Conservation (phyloP, 768 basidiomycete species). For the Rhizopogon vesiculosus region DNA sequence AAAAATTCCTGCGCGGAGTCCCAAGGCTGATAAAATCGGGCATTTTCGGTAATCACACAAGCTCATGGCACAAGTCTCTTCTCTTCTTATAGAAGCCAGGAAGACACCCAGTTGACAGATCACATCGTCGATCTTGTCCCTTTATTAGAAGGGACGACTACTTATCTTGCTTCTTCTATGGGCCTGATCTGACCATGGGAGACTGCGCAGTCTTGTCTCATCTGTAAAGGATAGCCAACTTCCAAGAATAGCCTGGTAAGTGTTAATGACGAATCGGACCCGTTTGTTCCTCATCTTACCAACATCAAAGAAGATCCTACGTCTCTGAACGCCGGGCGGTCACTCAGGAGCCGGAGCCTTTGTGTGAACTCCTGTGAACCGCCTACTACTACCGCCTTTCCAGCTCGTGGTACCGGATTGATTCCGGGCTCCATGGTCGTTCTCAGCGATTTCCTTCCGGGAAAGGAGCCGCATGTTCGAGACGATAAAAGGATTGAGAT, state of each 20-base stretch:
- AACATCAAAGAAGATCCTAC: not conserved
- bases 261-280: constrained; percentile 7
- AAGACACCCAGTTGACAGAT: too few relatives aligned
- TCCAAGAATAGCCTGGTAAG: too few relatives aligned
- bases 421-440: constrained; percentile 12
- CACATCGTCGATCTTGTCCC: too few relatives aligned
- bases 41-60: too few relatives aligned
- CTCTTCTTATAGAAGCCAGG: too few relatives aligned
- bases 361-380: constrained; percentile 5
- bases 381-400: not conserved
- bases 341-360: constrained; percentile 9
- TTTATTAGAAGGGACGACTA: too few relatives aligned
- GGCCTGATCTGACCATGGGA: too few relatives aligned
- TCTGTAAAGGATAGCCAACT: too few relatives aligned
- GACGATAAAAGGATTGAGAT: constrained; percentile 19
- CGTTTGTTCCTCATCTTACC: constrained; percentile 1
- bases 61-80: too few relatives aligned
- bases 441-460: constrained; percentile 1
- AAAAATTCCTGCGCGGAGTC: not conserved
- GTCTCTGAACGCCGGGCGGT: constrained; percentile 3
- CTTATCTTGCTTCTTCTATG: too few relatives aligned
- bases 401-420: constrained; percentile 6
- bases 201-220: too few relatives aligned
- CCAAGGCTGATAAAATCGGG: too few relatives aligned
- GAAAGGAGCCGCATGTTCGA: constrained; percentile 4